Evolutionary conservation across 257 asterid species (phyloP), one percentile per base, ranked within the genome.

Genomic region (Forsythia viridissima): DNA sequence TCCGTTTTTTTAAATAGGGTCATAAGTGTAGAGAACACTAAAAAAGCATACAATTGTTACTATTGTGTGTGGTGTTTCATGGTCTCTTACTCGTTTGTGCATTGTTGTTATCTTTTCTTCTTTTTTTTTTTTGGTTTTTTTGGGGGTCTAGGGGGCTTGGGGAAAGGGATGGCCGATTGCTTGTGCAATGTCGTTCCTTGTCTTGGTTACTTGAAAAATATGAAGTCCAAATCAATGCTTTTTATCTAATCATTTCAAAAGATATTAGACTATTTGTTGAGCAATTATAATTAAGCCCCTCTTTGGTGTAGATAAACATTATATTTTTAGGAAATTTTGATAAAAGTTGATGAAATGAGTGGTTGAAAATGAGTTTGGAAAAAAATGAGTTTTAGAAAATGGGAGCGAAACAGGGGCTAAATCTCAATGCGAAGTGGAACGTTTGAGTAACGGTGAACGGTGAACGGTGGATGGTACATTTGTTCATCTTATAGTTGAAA

Each of bases 21-120:
- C 34, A 48, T 13, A 48, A 59, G 24, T 55, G 76, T 20, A 44
- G 63, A 44, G 52, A 55, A 55, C 59, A 76, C 44, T 46, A 24
- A 39, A 46, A 11, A 43, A 3, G 13, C 66, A 37, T 61, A 41
- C 18, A 11, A 7, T 73, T 70, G 59, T 51, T 57, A 13, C n/a
- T 38, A 59, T 51, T 65, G 4, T 20, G 46, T 69, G 73, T 73
- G 43, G 1, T 48, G 74, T 69, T 71, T 75, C 61, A 61, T 38
- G 38, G 18, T 70, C 39, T 51, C 75, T 8, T 77, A 66, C 42
- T 34, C 16, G 24, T 40, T 41, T 43, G 40, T 68, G 51, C 67
- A 24, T 38, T 55, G 65, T 55, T 55, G 4, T 55, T 5, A 18
- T 18, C 20, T 24, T 24, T 24, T 24, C 24, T 24, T 24, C 34